Evolutionary conservation across 2,329 filamentous ascomycete species (phyloP).

Genomic region (Cryphonectria nitschkei): DNA sequence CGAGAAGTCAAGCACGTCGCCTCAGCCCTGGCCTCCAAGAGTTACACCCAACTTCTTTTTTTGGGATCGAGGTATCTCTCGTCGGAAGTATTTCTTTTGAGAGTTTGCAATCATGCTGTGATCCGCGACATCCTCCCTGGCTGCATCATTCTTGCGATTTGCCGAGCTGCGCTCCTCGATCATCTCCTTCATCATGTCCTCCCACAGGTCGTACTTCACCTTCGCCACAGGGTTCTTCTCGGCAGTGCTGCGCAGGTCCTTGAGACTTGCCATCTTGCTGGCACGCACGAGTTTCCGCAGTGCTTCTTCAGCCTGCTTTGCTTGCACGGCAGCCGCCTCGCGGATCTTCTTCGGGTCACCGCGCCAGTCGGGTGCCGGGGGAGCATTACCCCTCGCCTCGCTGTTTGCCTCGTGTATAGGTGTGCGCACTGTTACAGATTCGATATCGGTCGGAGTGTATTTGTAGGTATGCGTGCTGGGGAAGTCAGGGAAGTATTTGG

Average conservation of each 20-base stretch:
- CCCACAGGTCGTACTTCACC: slow-evolving; percentile 63
- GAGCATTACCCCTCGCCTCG: slow-evolving; percentile 29
- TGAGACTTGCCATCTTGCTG: slow-evolving; percentile 66
- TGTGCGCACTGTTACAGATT: slow-evolving; percentile 37
- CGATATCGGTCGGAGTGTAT: slow-evolving; percentile 55
- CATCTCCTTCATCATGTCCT: slow-evolving; percentile 62
- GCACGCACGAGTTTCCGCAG: slow-evolving; percentile 62
- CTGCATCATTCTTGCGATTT: slow-evolving; percentile 29
- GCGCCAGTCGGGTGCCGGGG: slow-evolving; percentile 35
- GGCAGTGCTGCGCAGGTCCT: slow-evolving; percentile 62
- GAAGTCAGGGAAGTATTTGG: slow-evolving; percentile 61
- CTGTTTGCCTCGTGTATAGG: slow-evolving; percentile 32
- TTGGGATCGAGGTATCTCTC: slow-evolving; percentile 54
- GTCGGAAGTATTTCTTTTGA: slow-evolving; percentile 55
- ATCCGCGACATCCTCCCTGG: slow-evolving; percentile 57
- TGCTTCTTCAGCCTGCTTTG: slow-evolving; percentile 65
- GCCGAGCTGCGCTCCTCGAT: slow-evolving; percentile 41
- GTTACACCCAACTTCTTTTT: slow-evolving; percentile 41
- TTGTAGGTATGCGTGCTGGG: slow-evolving; percentile 68
- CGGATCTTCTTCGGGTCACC: slow-evolving; percentile 61
- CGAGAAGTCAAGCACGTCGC: background rate
- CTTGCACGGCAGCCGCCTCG: slow-evolving; percentile 61
- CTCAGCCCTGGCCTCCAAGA: slow-evolving; percentile 34
- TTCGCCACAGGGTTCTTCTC: slow-evolving; percentile 56
- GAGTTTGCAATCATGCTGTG: slow-evolving; percentile 69